Evolutionary conservation across 2,329 filamentous ascomycete species (phyloP).

Genomic region (Colletotrichum spaethianum): DNA sequence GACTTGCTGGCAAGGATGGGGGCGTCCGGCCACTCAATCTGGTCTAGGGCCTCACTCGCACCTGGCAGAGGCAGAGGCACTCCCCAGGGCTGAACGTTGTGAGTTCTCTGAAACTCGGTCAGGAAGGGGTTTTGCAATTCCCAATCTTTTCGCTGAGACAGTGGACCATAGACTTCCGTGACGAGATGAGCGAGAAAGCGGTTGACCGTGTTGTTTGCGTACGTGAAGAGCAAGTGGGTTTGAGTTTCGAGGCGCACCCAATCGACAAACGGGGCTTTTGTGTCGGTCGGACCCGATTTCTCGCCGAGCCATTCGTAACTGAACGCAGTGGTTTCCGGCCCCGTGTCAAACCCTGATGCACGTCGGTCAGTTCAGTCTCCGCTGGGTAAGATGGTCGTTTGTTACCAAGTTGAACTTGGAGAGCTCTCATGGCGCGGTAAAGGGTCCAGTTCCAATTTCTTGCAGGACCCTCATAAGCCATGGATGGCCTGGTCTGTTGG

Average conservation of each 20-base stretch:
- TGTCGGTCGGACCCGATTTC: not conserved
- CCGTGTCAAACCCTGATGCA: not conserved
- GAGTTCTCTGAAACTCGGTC: slow-evolving; percentile 1
- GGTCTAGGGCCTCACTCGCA: slow-evolving; percentile 2
- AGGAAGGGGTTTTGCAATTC: slow-evolving; percentile 24
- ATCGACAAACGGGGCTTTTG: slow-evolving; percentile 8
- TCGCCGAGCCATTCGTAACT: slow-evolving; percentile 10
- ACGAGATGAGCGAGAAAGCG: slow-evolving; percentile 13
- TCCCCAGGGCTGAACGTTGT: not conserved
- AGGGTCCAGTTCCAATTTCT: slow-evolving; percentile 7
- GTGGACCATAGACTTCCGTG: not conserved
- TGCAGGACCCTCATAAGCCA: not conserved
- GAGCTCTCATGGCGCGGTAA: not conserved
- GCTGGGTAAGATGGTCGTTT: no score
- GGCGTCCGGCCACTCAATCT: not conserved
- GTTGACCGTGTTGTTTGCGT: not conserved
- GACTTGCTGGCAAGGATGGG: not conserved
- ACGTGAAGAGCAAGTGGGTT: not conserved
- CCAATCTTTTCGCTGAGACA: not conserved
- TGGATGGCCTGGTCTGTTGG: not conserved
- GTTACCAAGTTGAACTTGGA: slow-evolving; percentile 4
- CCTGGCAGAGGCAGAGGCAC: not conserved
- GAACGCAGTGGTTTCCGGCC: not conserved
- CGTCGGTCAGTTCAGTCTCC: not conserved
- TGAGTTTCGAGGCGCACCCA: slow-evolving; percentile 12